Base-by-base conservation (phyloP, 2,329 filamentous ascomycete genomes). In the Aspergillus pseudoterreus region DNA sequence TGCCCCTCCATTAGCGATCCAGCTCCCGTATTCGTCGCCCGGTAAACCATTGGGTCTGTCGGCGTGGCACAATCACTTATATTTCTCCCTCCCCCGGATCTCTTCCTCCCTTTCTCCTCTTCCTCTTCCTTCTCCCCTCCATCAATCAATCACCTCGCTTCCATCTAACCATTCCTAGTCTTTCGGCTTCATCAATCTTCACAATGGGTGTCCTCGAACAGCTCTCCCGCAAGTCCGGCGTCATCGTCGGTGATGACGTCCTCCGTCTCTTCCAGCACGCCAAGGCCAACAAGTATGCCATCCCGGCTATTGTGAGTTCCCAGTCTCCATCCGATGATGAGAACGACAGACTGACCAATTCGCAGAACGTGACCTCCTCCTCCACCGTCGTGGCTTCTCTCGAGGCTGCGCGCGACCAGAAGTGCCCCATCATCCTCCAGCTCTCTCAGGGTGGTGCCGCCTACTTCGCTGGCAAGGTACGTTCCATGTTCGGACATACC, bases 371-470 rank as follows among this genome's bases (percentile, higher is more conserved):
- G 70, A 97, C 92, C 65, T 95, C 91, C 39, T 95, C 89, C 57
- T 96, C 90, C 57, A 90, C 87, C 57, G 87, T 85, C 58, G 87
- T 96, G 61, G 85, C 90, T 65, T 78, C 90, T 50, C 90, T 99
- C 65, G 94, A 99, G 82, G 94, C 94, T 71, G 94, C 94, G 64
- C 87, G 90, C 67, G 92, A 97, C 75, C 80, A 85, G 71, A 95
- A 95, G 75, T 82, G 89, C 56, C 94, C 94, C 65, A 86, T 96
- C 76, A 88, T 96, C 76, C 85, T 97, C 63, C 94, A 97, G 80
- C 82, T 89, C 67, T 95, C 89, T 66, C 90, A 97, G 77, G 94
- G 94, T 69, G 92, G 92, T 77, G 88, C 90, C 59, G 92, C 91
- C 66, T 95, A 86, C 83, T 95, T 95, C 71, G 89, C 88, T 65